Evolutionary conservation across 2,329 filamentous ascomycete genomes (phyloP), one percentile per base, ranked within the genome.

Genomic region (Botrytis porri): DNA sequence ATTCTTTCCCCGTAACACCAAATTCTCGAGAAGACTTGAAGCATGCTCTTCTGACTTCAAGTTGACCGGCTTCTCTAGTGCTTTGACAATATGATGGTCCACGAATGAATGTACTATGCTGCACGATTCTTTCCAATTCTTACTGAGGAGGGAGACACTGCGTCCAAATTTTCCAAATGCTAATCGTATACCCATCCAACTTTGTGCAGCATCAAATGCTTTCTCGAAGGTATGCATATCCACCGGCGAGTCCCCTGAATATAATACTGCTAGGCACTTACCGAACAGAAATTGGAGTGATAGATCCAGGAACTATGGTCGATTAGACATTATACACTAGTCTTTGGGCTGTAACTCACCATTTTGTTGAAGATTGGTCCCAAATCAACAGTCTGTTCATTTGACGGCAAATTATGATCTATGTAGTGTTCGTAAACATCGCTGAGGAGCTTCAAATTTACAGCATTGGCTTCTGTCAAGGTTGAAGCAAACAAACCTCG

Each of bases 231-330:
- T 73, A 14, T 54, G 32, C 29, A 61, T 62, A 20, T 61, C 16
- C 18, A 54, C 41, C 2, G 65, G 35, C 0, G n/a, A 62, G 5
- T 59, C 12, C 29, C 14, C 57, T 9, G 62, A 37, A 12, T 60
- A 45, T 12, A 37, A 39, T 8, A 1, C 29, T 57, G 25, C 22
- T 41, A 67, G 51, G n/a, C 39, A 9, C 18, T 67, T 20, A 3
- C 71, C 71, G 5, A 73, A 54, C 32, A 73, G 25, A 20, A 69
- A 73, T 39, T 70, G 71, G 20, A 73, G 25, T 54, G 71, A 62
- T 37, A 69, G 12, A 41, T 69, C 54, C 14, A 73, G 35, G 48
- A 73, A 73, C 65, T 61, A 25, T 35, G 18, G 32, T 35, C 29
- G 43, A 9, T 63, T 43, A 54, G 48, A 54, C 5, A 54, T n/a